phyloP scores from a whole-genome alignment of 2,329 filamentous ascomycete species.

The Paracoccidioides lutzii region DNA sequence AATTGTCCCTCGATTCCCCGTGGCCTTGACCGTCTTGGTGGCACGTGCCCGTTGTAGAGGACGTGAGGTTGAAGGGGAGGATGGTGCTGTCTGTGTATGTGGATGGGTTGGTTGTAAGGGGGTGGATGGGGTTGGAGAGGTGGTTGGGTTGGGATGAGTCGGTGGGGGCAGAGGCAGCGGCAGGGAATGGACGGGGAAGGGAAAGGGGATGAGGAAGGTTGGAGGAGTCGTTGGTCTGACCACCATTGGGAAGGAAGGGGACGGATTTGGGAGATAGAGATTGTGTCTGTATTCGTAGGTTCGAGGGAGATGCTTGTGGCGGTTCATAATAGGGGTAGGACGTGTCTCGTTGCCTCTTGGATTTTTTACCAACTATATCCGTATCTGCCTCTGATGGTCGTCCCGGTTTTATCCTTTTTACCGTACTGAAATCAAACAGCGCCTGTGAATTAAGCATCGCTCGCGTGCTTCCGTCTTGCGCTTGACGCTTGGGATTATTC shows the following conservation, averaged over 20 bases:
- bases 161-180: neutral
- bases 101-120: neutral
- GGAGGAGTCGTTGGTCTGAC: neutral
- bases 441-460: conserved; percentile 28
- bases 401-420: conserved; percentile 13
- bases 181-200: neutral
- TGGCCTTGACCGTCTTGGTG: conserved; percentile 25
- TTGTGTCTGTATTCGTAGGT: neutral
- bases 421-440: conserved; percentile 27
- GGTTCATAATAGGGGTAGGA: neutral
- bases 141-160: conserved; percentile 2
- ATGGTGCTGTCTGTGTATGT: neutral
- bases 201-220: neutral
- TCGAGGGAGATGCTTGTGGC: neutral
- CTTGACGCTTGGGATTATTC: neutral
- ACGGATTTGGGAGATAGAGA: neutral
- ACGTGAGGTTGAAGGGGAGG: conserved; percentile 21
- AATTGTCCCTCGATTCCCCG: conserved; percentile 19
- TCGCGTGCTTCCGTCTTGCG: neutral
- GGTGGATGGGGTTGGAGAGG: neutral
- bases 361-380: neutral
- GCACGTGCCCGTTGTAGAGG: conserved; percentile 20
- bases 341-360: neutral
- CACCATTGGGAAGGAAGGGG: neutral
- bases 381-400: neutral